Base-by-base conservation (phyloP, 129 eudicot species). In the Tagetes erecta region DNA sequence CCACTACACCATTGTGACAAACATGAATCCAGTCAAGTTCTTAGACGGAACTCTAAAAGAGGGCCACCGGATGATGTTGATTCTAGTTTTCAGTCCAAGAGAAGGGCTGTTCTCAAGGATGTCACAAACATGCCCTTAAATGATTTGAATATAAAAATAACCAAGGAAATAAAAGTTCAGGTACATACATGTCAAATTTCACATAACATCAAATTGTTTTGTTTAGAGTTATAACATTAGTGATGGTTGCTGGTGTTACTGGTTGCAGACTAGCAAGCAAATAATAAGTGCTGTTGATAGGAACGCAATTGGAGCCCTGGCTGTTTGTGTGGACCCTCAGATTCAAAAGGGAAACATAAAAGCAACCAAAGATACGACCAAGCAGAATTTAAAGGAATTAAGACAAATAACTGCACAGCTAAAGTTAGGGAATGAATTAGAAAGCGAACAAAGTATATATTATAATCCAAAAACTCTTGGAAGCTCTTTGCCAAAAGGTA, bases 21-120 rank as follows among this genome's bases (percentile, higher is more conserved):
- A 47, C 79, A 69, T 59, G 83, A 70, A 8, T 82, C 62, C 64
- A 87, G 81, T 8, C 76, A 65, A 70, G 85, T 58, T 71, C 75
- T 71, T 13, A 78, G 80, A 68, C 66, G 74, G 68, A 84, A 70
- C 39, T 77, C 75, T 8, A 92, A 92, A 83, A 84, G 94, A 84
- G 80, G 82, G 31, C 84, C 84, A 8, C 60, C 88, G 57, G 95
- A 86, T 77, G 79, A 72, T 72, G 55, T 47, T 47, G 51, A 76
- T 40, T 62, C 84, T 34, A 64, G 68, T 75, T 75, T 73, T 57
- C 97, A 82, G 87, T 73, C 66, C 20, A 95, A 87, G 96, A 87
- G 80, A 87, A 84, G 92, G 77, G 91, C 89, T 34, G 89, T 86
- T 67, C 94, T 95, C 62, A 75, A 82, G 76, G 99, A 95, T 83